A percentile compares a stretch with the other conserved stretches of the same genome.
These are phyloP conservation scores for Eimeria acervulina DNA, from an alignment of 169 alveolate species.

Conservation along the genomic window DNA sequence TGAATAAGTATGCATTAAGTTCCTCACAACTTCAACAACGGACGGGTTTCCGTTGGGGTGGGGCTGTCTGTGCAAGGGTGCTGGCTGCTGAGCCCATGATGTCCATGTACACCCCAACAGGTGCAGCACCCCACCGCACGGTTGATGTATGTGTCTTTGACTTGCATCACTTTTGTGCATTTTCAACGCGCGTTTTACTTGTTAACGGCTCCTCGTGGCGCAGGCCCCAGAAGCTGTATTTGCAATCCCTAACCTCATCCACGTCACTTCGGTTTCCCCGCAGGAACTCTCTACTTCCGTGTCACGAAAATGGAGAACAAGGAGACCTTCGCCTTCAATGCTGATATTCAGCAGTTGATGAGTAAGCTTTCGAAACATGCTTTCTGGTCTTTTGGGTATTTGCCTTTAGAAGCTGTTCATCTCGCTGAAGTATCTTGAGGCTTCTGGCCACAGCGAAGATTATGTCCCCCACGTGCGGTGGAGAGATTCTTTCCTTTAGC, in stretches of 20 bases:
- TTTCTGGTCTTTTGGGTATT: neutral
- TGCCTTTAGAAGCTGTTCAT: neutral
- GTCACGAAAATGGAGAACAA: constrained; percentile 87
- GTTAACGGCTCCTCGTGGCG: constrained; percentile 67
- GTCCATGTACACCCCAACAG: constrained; percentile 3
- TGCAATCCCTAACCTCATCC: neutral
- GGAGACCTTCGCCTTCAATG: constrained; percentile 99
- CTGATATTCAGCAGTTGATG: constrained; percentile 99
- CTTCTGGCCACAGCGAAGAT: no score
- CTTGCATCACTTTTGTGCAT: constrained; percentile 56
- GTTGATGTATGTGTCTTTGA: neutral
- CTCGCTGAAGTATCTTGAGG: no score
- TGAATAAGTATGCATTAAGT: no score
- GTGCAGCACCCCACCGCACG: constrained; percentile 78
- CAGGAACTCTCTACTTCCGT: neutral
- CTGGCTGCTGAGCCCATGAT: no score
- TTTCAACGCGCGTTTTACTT: neutral
- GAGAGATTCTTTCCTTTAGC: no score
- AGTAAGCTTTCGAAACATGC: constrained; percentile 84
- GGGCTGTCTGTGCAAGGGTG: constrained; percentile 28
- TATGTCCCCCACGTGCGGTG: no score
- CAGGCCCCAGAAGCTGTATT: constrained; percentile 70
- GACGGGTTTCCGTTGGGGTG: neutral
- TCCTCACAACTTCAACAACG: no score
- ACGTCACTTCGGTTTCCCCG: constrained; percentile 17